These are phyloP conservation scores for Mycosphaerelloides madeirae DNA, from an alignment of 2,329 filamentous ascomycete genomes.

Conservation along the genomic window DNA sequence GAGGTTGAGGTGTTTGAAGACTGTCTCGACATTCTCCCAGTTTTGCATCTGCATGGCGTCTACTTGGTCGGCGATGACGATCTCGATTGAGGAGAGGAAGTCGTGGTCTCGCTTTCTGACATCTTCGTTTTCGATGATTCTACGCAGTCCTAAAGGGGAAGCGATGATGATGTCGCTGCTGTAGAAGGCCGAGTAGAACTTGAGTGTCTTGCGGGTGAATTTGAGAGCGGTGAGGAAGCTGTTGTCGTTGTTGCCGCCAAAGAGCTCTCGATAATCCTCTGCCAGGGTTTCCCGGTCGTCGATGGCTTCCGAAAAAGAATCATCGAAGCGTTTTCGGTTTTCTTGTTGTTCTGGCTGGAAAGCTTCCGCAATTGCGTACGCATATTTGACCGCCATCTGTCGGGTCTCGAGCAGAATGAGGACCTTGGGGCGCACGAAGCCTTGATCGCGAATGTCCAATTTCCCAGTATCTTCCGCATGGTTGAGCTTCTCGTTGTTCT, in stretches of 20 bases:
- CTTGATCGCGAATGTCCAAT: constrained; percentile 80
- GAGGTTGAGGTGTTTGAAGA: constrained; percentile 85
- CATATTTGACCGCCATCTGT: constrained; percentile 72
- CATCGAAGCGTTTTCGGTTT: constrained; percentile 87
- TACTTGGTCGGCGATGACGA: constrained; percentile 85
- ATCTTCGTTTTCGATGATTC: constrained; percentile 78
- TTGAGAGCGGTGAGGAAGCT: constrained; percentile 96
- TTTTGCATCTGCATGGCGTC: constrained; percentile 96
- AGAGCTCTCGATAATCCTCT: constrained; percentile 81
- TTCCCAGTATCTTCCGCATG: constrained; percentile 51
- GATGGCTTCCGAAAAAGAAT: constrained; percentile 68
- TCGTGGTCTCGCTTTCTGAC: constrained; percentile 72
- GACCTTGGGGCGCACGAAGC: constrained; percentile 90
- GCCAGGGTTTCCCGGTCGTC: constrained; percentile 65
- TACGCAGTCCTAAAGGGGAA: constrained; percentile 81
- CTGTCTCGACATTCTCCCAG: constrained; percentile 91
- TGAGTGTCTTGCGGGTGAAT: constrained; percentile 92
- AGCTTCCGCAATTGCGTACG: constrained; percentile 71
- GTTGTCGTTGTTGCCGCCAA: constrained; percentile 93
- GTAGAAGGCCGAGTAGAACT: constrained; percentile 93
- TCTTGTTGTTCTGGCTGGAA: constrained; percentile 87
- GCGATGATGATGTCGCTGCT: constrained; percentile 92
- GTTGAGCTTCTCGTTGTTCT: constrained; percentile 78
- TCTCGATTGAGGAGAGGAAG: constrained; percentile 88
- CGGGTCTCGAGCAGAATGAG: constrained; percentile 86